Percentiles rank a stretch among this genome's conserved stretches.
These are phyloP conservation scores for Diaporthe ampelina DNA, from an alignment of 2,329 filamentous ascomycete genomes.

Conservation along the genomic window DNA sequence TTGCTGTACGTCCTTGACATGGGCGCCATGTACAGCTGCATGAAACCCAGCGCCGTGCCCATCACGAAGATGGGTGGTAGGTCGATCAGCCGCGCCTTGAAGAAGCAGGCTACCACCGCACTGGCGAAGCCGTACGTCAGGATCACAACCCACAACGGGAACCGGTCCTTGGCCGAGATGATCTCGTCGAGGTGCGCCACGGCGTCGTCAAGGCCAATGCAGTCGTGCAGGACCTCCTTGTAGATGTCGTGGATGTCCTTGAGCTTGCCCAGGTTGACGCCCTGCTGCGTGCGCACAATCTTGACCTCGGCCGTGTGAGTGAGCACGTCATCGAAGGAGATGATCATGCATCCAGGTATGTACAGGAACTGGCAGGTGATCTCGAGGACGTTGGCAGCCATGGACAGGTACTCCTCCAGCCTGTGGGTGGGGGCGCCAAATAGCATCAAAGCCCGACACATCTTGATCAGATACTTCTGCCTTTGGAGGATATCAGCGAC, in stretches of 20 bases:
- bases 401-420: slow-evolving; percentile 90
- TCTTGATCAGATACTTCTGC: slow-evolving; percentile 85
- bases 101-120: slow-evolving; percentile 83
- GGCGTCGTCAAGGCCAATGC: slow-evolving; percentile 79
- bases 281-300: slow-evolving; percentile 77
- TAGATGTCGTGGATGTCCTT: slow-evolving; percentile 83
- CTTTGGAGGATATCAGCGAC: slow-evolving; percentile 82
- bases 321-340: slow-evolving; percentile 84
- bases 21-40: slow-evolving; percentile 82
- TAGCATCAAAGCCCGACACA: slow-evolving; percentile 89
- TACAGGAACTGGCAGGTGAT: slow-evolving; percentile 95
- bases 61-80: slow-evolving; percentile 71
- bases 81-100: slow-evolving; percentile 82
- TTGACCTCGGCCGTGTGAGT: slow-evolving; percentile 87
- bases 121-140: slow-evolving; percentile 82
- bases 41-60: slow-evolving; percentile 79
- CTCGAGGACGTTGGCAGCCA: slow-evolving; percentile 87
- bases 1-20: slow-evolving; percentile 73
- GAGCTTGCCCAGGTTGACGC: slow-evolving; percentile 80
- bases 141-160: slow-evolving; percentile 65
- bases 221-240: slow-evolving; percentile 84
- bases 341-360: slow-evolving; percentile 92
- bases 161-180: slow-evolving; percentile 61
- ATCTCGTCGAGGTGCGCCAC: slow-evolving; percentile 72
- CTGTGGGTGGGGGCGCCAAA: slow-evolving; percentile 93